Conservation (phyloP, 306 rosid genomes). For the Quercus ilex region DNA sequence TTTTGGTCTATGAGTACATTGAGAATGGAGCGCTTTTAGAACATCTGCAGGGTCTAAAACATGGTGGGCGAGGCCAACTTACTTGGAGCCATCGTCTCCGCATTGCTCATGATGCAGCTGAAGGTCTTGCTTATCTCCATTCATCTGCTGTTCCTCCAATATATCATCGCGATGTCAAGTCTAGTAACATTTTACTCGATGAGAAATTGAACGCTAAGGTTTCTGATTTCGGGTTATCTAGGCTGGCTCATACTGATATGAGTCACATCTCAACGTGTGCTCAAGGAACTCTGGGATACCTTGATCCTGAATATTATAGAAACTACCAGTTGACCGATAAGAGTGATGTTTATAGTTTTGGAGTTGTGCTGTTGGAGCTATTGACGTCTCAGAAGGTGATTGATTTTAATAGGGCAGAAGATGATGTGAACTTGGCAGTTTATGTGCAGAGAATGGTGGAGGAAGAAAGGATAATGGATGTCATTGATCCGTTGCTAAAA, state of each 20-base stretch:
- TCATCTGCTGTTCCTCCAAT: slow-evolving; percentile 74
- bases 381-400: slow-evolving; percentile 71
- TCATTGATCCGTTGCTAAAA: slow-evolving; percentile 51
- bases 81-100: slow-evolving; percentile 60
- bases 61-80: slow-evolving; percentile 15
- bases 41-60: slow-evolving; percentile 41
- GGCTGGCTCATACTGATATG: slow-evolving; percentile 73
- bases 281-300: slow-evolving; percentile 75
- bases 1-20: slow-evolving; percentile 76
- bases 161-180: slow-evolving; percentile 81
- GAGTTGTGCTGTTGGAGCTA: slow-evolving; percentile 65
- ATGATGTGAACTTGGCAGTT: slow-evolving; percentile 80
- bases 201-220: slow-evolving; percentile 59
- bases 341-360: slow-evolving; percentile 74
- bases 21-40: slow-evolving; percentile 71
- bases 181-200: slow-evolving; percentile 67
- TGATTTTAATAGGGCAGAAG: slow-evolving; percentile 54
- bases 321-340: slow-evolving; percentile 69
- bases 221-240: slow-evolving; percentile 65
- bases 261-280: slow-evolving; percentile 83
- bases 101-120: slow-evolving; percentile 61
- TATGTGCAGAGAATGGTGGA: slow-evolving; percentile 54
- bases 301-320: slow-evolving; percentile 72
- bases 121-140: slow-evolving; percentile 70
- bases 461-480: slow-evolving; percentile 61